These are phyloP conservation scores for Mitragyna speciosa DNA, from an alignment of 257 asterid species.

Conservation along the genomic window DNA sequence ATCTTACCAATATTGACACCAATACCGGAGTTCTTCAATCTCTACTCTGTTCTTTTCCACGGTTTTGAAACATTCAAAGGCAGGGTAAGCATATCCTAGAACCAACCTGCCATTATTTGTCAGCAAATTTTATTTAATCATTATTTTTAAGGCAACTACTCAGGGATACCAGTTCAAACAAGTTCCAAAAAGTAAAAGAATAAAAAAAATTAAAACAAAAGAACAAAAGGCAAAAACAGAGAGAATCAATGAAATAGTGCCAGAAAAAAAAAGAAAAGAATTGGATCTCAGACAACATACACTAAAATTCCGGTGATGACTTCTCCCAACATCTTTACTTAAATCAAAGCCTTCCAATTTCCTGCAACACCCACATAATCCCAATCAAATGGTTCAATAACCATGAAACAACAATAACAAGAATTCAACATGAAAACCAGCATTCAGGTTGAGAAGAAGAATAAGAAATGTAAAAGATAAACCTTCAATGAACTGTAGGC, in stretches of 20 bases:
- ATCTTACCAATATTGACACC: slow-evolving; percentile 93
- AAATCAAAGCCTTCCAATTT: slow-evolving; percentile 23
- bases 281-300: slow-evolving; percentile 40
- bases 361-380: slow-evolving; percentile 21
- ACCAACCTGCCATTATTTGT: slow-evolving; percentile 48
- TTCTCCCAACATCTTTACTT: slow-evolving; percentile 69
- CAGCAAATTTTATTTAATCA: background rate
- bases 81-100: slow-evolving; percentile 91
- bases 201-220: slow-evolving; percentile 2
- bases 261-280: background rate
- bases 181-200: slow-evolving; percentile 2
- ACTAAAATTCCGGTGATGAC: slow-evolving; percentile 55
- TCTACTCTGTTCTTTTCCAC: slow-evolving; percentile 75
- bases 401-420: background rate
- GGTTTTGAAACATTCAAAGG: slow-evolving; percentile 80
- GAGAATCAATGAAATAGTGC: slow-evolving; percentile 28
- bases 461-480: background rate
- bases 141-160: background rate
- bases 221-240: slow-evolving; percentile 25
- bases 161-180: slow-evolving; percentile 14
- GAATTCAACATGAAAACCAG: background rate
- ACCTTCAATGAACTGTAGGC: slow-evolving; percentile 7
- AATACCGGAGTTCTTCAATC: slow-evolving; percentile 69
- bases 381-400: slow-evolving; percentile 3
- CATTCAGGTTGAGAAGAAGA: background rate